phyloP scores from a whole-genome alignment of 176 grass and related monocot genomes.

The Phoenix roebelenii region DNA sequence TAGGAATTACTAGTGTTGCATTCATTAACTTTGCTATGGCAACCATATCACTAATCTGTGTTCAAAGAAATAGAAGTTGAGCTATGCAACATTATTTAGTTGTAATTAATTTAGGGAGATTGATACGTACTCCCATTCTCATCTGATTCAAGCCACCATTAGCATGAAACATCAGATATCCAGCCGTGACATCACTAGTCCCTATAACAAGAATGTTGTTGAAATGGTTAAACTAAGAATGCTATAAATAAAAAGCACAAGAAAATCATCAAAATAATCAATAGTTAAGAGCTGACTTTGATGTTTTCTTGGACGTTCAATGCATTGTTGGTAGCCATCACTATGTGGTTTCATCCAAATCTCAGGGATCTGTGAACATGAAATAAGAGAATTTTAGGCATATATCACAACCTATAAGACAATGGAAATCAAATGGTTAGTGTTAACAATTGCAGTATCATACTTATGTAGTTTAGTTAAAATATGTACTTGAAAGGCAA shows the following conservation, averaged over 20 bases:
- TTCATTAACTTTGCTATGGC: conserved; percentile 80
- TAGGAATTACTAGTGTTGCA: conserved; percentile 58
- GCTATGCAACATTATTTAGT: too few species aligned
- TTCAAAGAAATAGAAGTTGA: conserved; percentile 1
- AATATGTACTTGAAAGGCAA: too few species aligned
- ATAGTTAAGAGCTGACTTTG: conserved; percentile 23
- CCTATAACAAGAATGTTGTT: conserved; percentile 8
- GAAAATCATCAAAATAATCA: background rate
- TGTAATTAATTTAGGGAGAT: background rate
- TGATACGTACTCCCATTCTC: conserved; percentile 60
- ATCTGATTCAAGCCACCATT: conserved; percentile 88
- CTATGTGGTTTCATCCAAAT: conserved; percentile 47
- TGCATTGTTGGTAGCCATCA: conserved; percentile 42
- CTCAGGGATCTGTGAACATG: conserved; percentile 26
- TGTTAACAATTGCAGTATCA: too few species aligned
- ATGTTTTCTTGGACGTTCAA: conserved; percentile 30
- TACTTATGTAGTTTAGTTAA: too few species aligned
- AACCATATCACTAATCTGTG: conserved; percentile 85
- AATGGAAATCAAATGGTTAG: too few species aligned
- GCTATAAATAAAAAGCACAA: too few species aligned
- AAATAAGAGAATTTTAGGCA: background rate
- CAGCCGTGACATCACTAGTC: conserved; percentile 25
- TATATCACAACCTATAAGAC: too few species aligned
- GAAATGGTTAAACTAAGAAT: too few species aligned
- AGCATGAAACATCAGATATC: conserved; percentile 54